Evolutionary conservation across 495 filamentous ascomycete genomes (phyloP), one percentile per base, ranked within the genome.

Genomic region (Tuber calosporum): DNA sequence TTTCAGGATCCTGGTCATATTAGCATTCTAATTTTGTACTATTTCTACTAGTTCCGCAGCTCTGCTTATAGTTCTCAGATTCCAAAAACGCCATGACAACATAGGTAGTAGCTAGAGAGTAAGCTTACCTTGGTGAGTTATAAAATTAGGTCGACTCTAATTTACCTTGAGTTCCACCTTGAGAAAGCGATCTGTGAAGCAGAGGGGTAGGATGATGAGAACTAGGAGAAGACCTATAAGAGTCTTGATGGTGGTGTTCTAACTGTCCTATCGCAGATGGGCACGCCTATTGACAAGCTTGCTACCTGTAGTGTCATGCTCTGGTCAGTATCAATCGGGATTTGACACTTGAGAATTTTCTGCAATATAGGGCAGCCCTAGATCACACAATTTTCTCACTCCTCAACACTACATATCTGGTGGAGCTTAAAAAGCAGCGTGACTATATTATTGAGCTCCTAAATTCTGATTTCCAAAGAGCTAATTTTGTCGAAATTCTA

Each of bases 191-290:
- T 98, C 79, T 89, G 91, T 38, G 93, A 97, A 77, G 95, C 94
- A 22, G 87, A 90, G 73, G 95, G 95, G 77, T 86, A 97, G n/a
- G 91, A 93, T 69, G 94, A 98, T 80, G 83, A 84, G 75, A 88
- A 96, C 73, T 99, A 95, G 95, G 94, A 97, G 85, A 92, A 96
- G 85, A 97, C 94, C 17, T 98, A 97, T 86, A 94, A 94, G 83
- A 90, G 92, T 8, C 84, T 92, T 53, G 91, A 92, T 66, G 95
- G 95, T 81, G 95, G 95, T 80, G 90, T 99, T 39, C 92, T 99
- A 79, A 97, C 95, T 26, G 94, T 99, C 58, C 86, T 92, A 72
- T 98, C 94, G 7, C 95, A 99, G 82, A 99, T 99, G 95, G 95
- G 95, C 53, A 93, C 98, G 85, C 95, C 95, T 15, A 99, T 99